These are phyloP conservation scores for Lizonia empirigonia DNA, from an alignment of 2,329 filamentous ascomycete species.

Conservation along the genomic window DNA sequence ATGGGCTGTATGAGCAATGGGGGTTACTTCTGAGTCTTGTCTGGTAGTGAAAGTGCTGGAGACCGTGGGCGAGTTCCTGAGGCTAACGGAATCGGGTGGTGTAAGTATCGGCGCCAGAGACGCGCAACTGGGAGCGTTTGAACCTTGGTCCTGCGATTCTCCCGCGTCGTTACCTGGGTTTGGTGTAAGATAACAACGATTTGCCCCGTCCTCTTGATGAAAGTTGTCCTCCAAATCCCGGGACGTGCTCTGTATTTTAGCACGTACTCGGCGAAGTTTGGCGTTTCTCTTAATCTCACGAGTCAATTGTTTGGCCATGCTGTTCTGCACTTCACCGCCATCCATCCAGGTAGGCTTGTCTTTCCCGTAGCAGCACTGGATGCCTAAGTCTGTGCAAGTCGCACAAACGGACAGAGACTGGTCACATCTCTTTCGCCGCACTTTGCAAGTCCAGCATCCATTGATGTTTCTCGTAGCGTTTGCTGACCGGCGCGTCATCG, in stretches of 20 bases:
- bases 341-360: constrained; percentile 50
- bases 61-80: not conserved
- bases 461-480: not conserved
- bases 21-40: not conserved
- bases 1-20: not conserved
- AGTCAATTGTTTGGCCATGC: constrained; percentile 61
- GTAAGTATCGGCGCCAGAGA: not conserved
- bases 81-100: not conserved
- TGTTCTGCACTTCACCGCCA: constrained; percentile 48
- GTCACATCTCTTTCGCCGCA: constrained; percentile 67
- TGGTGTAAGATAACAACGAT: too few relatives aligned
- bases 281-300: constrained; percentile 63
- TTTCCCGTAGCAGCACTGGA: constrained; percentile 61
- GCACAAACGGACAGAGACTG: constrained; percentile 60
- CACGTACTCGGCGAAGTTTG: constrained; percentile 47
- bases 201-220: not conserved
- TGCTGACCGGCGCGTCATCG: too few relatives aligned
- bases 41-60: not conserved
- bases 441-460: constrained; percentile 66
- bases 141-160: not conserved
- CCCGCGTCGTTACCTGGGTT: not conserved
- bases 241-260: not conserved
- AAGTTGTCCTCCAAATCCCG: not conserved
- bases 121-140: not conserved
- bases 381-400: constrained; percentile 59